Evolutionary conservation across 2,329 filamentous ascomycete genomes (phyloP).

Genomic region (Claviceps cyperi): DNA sequence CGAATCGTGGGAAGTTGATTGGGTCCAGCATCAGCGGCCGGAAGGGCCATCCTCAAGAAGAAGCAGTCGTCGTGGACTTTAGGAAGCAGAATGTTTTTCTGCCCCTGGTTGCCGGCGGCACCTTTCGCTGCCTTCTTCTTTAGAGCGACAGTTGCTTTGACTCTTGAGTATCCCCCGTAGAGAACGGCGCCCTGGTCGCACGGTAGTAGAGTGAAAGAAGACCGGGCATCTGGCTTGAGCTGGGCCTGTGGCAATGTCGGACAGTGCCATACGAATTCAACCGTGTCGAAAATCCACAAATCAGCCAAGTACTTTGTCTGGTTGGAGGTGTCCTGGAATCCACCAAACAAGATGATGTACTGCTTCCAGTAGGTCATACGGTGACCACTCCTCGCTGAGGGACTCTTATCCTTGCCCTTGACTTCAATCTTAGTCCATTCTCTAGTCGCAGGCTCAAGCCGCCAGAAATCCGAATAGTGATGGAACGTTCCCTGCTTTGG

Average conservation of each 20-base stretch:
- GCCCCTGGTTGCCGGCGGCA: slow-evolving; percentile 41
- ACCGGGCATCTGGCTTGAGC: slow-evolving; percentile 78
- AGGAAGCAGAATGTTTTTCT: slow-evolving; percentile 66
- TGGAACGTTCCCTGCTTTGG: slow-evolving; percentile 98
- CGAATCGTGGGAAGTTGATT: slow-evolving; percentile 57
- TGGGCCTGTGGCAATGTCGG: slow-evolving; percentile 63
- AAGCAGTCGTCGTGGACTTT: slow-evolving; percentile 92
- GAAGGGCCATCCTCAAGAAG: slow-evolving; percentile 69
- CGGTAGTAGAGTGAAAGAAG: slow-evolving; percentile 81
- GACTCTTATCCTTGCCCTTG: slow-evolving; percentile 61
- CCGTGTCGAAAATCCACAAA: slow-evolving; percentile 88
- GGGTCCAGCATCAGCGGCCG: slow-evolving; percentile 49
- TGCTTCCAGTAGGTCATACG: slow-evolving; percentile 96
- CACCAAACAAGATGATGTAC: slow-evolving; percentile 89
- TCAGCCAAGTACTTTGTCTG: slow-evolving; percentile 89
- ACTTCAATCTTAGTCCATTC: slow-evolving; percentile 87
- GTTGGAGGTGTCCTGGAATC: slow-evolving; percentile 93
- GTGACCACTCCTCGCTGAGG: slow-evolving; percentile 78
- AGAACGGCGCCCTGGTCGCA: slow-evolving; percentile 82
- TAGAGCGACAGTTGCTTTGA: slow-evolving; percentile 55
- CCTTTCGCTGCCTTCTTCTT: slow-evolving; percentile 43
- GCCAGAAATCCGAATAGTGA: slow-evolving; percentile 98
- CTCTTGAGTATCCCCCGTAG: slow-evolving; percentile 85
- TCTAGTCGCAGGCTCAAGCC: slow-evolving; percentile 64
- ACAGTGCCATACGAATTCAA: slow-evolving; percentile 71